Base-by-base conservation (phyloP, 2,329 filamentous ascomycete species). In the Diaporthe citriasiana region DNA sequence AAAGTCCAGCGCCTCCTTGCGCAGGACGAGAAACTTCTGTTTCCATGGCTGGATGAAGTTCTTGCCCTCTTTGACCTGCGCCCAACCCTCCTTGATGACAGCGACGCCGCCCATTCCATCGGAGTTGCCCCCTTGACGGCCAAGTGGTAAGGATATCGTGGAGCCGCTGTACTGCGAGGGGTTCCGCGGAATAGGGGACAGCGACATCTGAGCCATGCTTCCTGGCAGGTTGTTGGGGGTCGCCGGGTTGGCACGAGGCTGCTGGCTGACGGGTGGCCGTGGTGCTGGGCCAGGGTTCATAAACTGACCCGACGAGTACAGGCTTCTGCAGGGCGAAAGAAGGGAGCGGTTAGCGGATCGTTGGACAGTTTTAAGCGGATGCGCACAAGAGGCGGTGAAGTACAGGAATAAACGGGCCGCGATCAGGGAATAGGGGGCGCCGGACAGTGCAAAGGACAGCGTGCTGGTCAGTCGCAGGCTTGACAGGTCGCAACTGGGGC, bases 261-360 rank as follows among this genome's bases (percentile, higher is more conserved):
- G 27, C 53, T 73, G 72, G 47, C 65, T 74, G 53, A 73, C 74
- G 38, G 96, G 97, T 75, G 97, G 96, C 80, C 94, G 93, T 77
- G 97, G 97, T 78, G 97, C 96, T 79, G 97, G 96, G 77, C 97
- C 95, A 76, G 97, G 95, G 84, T 98, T 98, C 94, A 98, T 97
- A 86, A 98, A 98, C 83, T 92, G 90, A 79, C 88, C 89, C 77
- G 87, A 85, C 55, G 89, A 85, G 81, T 91, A 92, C 79, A 89
- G 83, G 81, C 45, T 63, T 12, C 89, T 91, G 79, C 75, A 55
- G 53, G 38, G 35, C 42, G 45, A 25, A 25, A 47, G n/a, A 47
- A n/a, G 66, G 33, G 30, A 56, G 35, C 50, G 53, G 60, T 74
- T n/a, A 77, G 74, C 42, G 47, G 66, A 45, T 27, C 56, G 42